Evolutionary conservation across 139 green algal genomes (phyloP).

Genomic region (Asterochloris sp.): DNA sequence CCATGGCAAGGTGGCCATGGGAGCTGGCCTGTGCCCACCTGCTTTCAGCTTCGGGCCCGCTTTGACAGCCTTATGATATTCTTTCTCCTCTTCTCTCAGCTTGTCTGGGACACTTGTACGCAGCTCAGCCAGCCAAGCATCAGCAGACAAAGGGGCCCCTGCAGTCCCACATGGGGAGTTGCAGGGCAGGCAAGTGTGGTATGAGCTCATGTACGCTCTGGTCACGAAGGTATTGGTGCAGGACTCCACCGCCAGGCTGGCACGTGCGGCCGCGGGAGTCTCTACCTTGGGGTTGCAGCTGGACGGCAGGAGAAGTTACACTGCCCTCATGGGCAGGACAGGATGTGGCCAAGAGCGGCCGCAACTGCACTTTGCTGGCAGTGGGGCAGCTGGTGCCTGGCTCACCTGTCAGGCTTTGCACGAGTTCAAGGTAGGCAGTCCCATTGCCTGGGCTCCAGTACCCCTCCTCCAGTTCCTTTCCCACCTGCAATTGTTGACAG

Average conservation of each 20-base stretch:
- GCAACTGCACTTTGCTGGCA: slow-evolving; percentile 43
- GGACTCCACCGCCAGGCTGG: too few species aligned
- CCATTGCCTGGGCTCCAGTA: slow-evolving; percentile 72
- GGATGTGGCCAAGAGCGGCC: too few species aligned
- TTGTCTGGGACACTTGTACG: background rate
- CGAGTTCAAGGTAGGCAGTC: slow-evolving; percentile 63
- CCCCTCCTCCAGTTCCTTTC: slow-evolving; percentile 33
- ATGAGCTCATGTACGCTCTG: too few species aligned
- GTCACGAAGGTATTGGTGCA: too few species aligned
- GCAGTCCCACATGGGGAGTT: slow-evolving; percentile 9
- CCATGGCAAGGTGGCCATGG: background rate
- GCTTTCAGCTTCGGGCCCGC: slow-evolving; percentile 8
- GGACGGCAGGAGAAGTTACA: too few species aligned
- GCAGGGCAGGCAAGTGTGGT: too few species aligned
- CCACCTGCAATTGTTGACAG: slow-evolving; percentile 18
- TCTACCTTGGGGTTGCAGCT: too few species aligned
- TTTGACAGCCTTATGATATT: slow-evolving; percentile 4
- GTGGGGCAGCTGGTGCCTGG: slow-evolving; percentile 48
- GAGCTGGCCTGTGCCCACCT: background rate
- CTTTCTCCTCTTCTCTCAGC: slow-evolving; percentile 8
- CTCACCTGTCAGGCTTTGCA: slow-evolving; percentile 48
- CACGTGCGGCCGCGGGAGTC: too few species aligned
- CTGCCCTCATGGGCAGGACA: too few species aligned
- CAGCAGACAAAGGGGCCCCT: slow-evolving; percentile 26
- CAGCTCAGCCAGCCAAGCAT: slow-evolving; percentile 4